Base-by-base conservation (phyloP, 768 basidiomycete genomes). In the Tricholoma sp. region DNA sequence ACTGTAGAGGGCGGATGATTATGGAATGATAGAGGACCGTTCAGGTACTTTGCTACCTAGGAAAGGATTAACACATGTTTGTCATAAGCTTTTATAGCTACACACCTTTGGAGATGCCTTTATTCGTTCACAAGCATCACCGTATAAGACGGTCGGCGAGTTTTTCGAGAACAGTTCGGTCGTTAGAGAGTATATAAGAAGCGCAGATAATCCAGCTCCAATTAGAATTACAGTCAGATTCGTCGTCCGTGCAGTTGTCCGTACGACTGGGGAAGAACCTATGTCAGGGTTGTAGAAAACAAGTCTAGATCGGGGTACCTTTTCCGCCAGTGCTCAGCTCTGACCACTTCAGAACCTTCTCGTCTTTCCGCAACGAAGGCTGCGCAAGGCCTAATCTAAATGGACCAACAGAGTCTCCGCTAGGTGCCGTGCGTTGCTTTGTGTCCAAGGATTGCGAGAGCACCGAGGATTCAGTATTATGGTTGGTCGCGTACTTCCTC, bases 161-260 rank as follows among this genome's bases (percentile, higher is more conserved):
- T 94, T 94, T 67, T 81, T 84, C n/a, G 91, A 91, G 69, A 92
- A 91, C 6, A 93, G 75, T 66, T 94, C 91, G 6, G 91, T 86
- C 14, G 87, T 86, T 31, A 93, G 77, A 19, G 88, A 88, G 66
- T 92, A 94, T 22, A 84, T 72, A 34, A 94, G 79, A 37, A 94
- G 78, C 6, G 81, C 81, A 29, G 89, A 89, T 22, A 94, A 74
- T 16, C 89, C 87, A 4, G 90, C 91, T n/a, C 91, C 91, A 29
- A 91, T 72, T 16, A 94, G 66, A 46, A 85, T 79, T 18, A 87
- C 88, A 64, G 71, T 70, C 12, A 82, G 57, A 57, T 82, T 82
- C 24, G 77, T 74, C 9, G 81, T 80, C 50, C 77, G 70, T 14
- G 76, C 77, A 10, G 80, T 78, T 34, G 79, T 78, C 41, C 80